Evolutionary conservation across 2,329 filamentous ascomycete species (phyloP).

Genomic region (Fusarium sp.): DNA sequence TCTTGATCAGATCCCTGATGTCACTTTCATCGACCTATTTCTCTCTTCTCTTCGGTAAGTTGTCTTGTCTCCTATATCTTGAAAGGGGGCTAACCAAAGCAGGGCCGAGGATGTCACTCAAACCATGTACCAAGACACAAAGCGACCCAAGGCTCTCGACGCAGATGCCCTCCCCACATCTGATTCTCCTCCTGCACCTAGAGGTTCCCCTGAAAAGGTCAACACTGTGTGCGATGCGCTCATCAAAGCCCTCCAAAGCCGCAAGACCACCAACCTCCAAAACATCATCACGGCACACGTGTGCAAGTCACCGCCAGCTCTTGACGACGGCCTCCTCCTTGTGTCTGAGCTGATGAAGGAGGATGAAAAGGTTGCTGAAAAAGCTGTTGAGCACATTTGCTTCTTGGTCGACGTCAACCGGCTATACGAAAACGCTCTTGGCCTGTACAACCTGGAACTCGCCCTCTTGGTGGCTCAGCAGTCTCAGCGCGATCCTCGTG

Average conservation of each 20-base stretch:
- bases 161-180: slow-evolving; percentile 11
- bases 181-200: slow-evolving; percentile 27
- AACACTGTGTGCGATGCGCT: slow-evolving; percentile 92
- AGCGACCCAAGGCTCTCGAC: slow-evolving; percentile 53
- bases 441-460: slow-evolving; percentile 91
- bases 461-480: slow-evolving; percentile 93
- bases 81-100: slow-evolving; percentile 44
- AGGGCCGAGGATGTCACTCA: slow-evolving; percentile 92
- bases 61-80: not conserved
- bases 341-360: slow-evolving; percentile 80
- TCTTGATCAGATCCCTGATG: slow-evolving; percentile 84
- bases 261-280: slow-evolving; percentile 77
- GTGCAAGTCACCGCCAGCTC: slow-evolving; percentile 90
- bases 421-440: slow-evolving; percentile 90
- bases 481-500: slow-evolving; percentile 92
- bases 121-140: slow-evolving; percentile 93
- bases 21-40: slow-evolving; percentile 89
- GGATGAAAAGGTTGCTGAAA: slow-evolving; percentile 80
- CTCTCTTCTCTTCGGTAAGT: slow-evolving; percentile 83
- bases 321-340: slow-evolving; percentile 85
- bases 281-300: slow-evolving; percentile 96
- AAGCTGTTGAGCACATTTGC: slow-evolving; percentile 95
- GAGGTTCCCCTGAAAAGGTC: slow-evolving; percentile 69
- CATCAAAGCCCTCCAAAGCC: slow-evolving; percentile 72
- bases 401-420: slow-evolving; percentile 95